Conservation (phyloP, 768 basidiomycete genomes). For the Cyclocybe aegerita region DNA sequence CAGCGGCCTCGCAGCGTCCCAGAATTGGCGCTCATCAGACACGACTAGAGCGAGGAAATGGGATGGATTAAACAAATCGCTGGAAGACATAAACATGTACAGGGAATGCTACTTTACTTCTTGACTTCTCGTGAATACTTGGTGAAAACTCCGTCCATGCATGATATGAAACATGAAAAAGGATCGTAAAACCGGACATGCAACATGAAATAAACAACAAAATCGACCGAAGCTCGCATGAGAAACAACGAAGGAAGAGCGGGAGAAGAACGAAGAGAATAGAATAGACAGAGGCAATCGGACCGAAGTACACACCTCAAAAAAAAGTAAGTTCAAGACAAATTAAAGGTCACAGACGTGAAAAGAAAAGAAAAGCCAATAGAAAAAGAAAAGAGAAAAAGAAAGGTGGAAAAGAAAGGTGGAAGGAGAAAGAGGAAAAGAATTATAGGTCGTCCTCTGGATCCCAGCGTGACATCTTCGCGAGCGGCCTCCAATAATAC, state of each 20-base stretch:
- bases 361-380: not conserved
- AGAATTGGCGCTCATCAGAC: not conserved
- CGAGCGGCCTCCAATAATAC: slow-evolving; percentile 78
- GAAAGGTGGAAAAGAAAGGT: not conserved
- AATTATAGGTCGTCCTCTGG: slow-evolving; percentile 58
- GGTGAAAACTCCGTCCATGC: no score
- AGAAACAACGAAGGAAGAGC: no score
- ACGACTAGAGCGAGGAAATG: not conserved
- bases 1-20: slow-evolving; percentile 26
- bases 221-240: no score
- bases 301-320: not conserved
- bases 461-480: slow-evolving; percentile 74
- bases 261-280: not conserved
- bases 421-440: not conserved
- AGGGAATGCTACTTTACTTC: no score
- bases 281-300: not conserved
- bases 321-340: not conserved
- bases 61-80: not conserved
- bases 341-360: not conserved
- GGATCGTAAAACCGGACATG: no score
- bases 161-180: no score
- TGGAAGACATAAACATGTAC: no score
- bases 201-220: no score
- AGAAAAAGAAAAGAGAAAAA: not conserved
- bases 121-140: no score